These are phyloP conservation scores for Saccharomyces kudriavzevii DNA, from an alignment of 805 yeast species.

Conservation along the genomic window DNA sequence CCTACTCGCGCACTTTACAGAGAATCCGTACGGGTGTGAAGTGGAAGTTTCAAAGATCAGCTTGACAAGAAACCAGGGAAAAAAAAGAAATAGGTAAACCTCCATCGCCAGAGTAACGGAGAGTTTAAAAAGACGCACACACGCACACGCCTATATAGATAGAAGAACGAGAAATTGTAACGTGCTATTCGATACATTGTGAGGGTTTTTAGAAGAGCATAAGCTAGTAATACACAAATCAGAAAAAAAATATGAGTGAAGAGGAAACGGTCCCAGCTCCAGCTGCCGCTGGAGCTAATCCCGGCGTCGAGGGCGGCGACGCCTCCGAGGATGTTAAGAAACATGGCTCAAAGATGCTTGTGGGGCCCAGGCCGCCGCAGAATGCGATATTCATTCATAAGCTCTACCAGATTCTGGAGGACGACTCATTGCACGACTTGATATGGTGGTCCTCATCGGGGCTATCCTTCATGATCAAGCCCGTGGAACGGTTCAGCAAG, in stretches of 20 bases:
- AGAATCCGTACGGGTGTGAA: neutral
- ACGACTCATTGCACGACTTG: slow-evolving; percentile 56
- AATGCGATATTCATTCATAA: slow-evolving; percentile 77
- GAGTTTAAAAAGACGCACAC: neutral
- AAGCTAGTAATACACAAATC: neutral
- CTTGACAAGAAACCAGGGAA: neutral
- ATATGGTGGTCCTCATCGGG: slow-evolving; percentile 77
- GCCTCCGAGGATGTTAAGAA: neutral
- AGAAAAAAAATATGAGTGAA: neutral
- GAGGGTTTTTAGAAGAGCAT: neutral
- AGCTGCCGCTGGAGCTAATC: neutral
- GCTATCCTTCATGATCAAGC: slow-evolving; percentile 70
- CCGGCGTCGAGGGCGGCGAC: neutral
- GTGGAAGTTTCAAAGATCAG: neutral
- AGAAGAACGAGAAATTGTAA: too few relatives aligned
- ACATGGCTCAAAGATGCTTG: neutral
- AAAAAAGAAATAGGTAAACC: neutral
- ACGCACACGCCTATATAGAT: neutral
- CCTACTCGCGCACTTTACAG: neutral
- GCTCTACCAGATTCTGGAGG: slow-evolving; percentile 85
- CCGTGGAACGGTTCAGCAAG: slow-evolving; percentile 73
- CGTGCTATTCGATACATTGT: neutral
- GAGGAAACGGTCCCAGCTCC: neutral
- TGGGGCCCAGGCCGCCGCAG: slow-evolving; percentile 24
- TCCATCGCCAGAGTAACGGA: neutral